Percentiles rank a stretch among this genome's conserved stretches.
Conservation (phyloP, 2,329 filamentous ascomycete genomes). For the Monosporascus sp. region DNA sequence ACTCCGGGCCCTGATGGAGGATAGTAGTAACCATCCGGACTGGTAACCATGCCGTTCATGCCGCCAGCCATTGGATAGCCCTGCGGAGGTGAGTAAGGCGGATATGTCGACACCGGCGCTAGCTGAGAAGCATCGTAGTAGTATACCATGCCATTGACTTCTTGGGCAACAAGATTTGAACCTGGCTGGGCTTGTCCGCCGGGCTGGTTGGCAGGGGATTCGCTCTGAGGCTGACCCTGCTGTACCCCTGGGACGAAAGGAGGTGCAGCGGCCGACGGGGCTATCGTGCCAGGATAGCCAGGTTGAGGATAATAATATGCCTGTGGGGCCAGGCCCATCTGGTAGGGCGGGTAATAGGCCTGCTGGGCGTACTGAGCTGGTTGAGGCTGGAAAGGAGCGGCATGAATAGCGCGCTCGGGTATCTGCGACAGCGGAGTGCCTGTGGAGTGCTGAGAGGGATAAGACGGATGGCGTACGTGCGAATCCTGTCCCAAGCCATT, state of each 20-base stretch:
- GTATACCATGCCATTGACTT: conserved; percentile 93
- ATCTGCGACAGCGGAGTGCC: conserved; percentile 87
- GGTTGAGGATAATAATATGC: conserved; percentile 64
- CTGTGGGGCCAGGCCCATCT: conserved; percentile 51
- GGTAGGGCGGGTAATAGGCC: conserved; percentile 55
- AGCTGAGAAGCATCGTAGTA: conserved; percentile 82
- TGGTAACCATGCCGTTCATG: conserved; percentile 78
- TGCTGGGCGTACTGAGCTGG: conserved; percentile 48
- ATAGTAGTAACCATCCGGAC: conserved; percentile 66
- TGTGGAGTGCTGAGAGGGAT: conserved; percentile 63
- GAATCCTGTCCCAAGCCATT: conserved; percentile 52
- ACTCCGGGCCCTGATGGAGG: conserved; percentile 49
- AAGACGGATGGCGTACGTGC: conserved; percentile 63
- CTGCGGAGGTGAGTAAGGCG: conserved; percentile 42
- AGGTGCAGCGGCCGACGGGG: conserved; percentile 38
- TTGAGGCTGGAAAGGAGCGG: conserved; percentile 80
- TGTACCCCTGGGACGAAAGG: conserved; percentile 51
- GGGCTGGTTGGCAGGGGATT: conserved; percentile 28
- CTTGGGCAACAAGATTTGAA: conserved; percentile 64
- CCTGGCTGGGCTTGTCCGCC: conserved; percentile 49
- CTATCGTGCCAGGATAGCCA: conserved; percentile 29
- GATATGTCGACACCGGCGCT: conserved; percentile 44
- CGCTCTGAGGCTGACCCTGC: conserved; percentile 32
- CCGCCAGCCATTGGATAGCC: conserved; percentile 47
- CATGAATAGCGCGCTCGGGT: conserved; percentile 86